Percentiles rank a stretch among this genome's conserved stretches.
Evolutionary conservation across 768 basidiomycete species (phyloP).

Genomic region (Leccinum disarticulatum): DNA sequence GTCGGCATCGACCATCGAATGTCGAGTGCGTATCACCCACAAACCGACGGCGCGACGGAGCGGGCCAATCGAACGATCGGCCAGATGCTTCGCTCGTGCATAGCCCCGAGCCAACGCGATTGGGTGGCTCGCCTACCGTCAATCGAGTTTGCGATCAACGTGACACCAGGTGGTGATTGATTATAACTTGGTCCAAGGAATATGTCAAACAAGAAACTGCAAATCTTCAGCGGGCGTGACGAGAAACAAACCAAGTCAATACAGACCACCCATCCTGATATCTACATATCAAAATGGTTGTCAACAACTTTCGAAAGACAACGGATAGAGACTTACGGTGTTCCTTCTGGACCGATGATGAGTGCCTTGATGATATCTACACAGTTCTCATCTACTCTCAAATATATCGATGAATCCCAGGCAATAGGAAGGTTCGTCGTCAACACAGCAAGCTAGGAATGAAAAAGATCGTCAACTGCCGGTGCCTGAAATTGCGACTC

Average conservation of each 20-base stretch:
- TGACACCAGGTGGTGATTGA: constrained; percentile 75
- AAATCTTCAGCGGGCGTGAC: constrained; percentile 9
- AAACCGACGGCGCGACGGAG: constrained; percentile 35
- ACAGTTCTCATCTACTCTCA: constrained; percentile 88
- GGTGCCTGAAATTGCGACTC: not conserved
- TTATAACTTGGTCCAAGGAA: constrained; percentile 91
- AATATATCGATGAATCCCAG: constrained; percentile 92
- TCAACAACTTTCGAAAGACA: constrained; percentile 1
- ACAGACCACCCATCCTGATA: constrained; percentile 90
- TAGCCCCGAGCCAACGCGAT: constrained; percentile 9
- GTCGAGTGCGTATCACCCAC: constrained; percentile 32
- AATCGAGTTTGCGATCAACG: constrained; percentile 36
- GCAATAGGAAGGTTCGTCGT: constrained; percentile 93
- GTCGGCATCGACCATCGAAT: constrained; percentile 6
- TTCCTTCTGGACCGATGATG: constrained; percentile 90
- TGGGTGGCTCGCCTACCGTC: constrained; percentile 13
- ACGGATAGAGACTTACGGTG: constrained; percentile 60
- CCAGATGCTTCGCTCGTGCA: constrained; percentile 4
- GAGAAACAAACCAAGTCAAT: not conserved
- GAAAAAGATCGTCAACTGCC: constrained; percentile 11
- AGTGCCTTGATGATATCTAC: constrained; percentile 92
- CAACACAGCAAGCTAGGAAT: constrained; percentile 79
- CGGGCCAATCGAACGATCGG: not conserved
- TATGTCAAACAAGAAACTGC: constrained; percentile 81
- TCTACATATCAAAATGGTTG: constrained; percentile 37